Evolutionary conservation across 768 basidiomycete genomes (phyloP).

Genomic region (Rhizopogon vulgaris): DNA sequence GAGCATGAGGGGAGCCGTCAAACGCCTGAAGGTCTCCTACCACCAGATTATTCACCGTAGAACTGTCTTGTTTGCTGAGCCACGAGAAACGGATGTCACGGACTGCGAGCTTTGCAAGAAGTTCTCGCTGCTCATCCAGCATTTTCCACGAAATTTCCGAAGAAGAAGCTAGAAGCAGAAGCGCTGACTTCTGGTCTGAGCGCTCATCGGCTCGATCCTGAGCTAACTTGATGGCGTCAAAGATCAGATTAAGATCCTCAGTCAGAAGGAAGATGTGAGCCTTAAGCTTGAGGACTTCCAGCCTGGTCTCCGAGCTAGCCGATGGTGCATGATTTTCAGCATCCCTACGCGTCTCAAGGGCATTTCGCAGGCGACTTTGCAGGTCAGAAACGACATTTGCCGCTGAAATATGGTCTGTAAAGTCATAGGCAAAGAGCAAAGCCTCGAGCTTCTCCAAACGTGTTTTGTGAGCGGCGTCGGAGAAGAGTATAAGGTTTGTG

Average conservation of each 20-base stretch:
- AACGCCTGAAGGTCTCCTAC: constrained; percentile 79
- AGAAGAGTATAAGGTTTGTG: constrained; percentile 82
- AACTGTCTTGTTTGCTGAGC: constrained; percentile 84
- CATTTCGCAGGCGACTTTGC: constrained; percentile 66
- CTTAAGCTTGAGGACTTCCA: constrained; percentile 61
- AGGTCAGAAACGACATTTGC: constrained; percentile 64
- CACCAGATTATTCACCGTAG: constrained; percentile 69
- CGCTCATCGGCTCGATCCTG: constrained; percentile 68
- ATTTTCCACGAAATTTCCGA: constrained; percentile 90
- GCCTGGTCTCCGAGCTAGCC: constrained; percentile 33
- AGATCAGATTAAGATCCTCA: constrained; percentile 78
- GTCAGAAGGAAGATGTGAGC: constrained; percentile 66
- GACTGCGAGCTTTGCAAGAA: constrained; percentile 84
- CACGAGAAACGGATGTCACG: constrained; percentile 74
- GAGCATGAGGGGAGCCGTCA: constrained; percentile 75
- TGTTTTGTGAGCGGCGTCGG: constrained; percentile 77
- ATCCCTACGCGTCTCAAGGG: constrained; percentile 44
- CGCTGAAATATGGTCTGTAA: constrained; percentile 68
- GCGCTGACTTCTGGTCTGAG: constrained; percentile 71
- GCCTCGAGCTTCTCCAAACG: constrained; percentile 75
- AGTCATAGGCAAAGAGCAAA: constrained; percentile 83
- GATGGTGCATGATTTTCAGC: constrained; percentile 28
- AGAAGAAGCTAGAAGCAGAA: constrained; percentile 75
- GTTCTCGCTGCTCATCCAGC: constrained; percentile 64
- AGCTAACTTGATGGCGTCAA: constrained; percentile 79